Base-by-base conservation (phyloP, 2,329 filamentous ascomycete genomes). In the Didymella pomorum region DNA sequence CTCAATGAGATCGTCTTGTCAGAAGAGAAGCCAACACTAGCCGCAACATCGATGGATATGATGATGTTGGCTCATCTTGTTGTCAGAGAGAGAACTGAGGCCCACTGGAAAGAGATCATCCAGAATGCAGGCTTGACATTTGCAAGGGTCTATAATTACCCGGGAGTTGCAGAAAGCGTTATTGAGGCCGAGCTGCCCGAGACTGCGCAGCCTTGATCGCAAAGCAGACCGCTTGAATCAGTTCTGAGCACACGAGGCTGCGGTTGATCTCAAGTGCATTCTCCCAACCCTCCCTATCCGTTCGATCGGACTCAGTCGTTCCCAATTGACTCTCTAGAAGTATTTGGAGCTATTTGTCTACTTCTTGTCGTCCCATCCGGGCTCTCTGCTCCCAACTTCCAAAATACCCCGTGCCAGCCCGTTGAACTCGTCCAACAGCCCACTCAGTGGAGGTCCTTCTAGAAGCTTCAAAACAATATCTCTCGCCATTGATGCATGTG, bases 1-100 rank as follows among this genome's bases (percentile, higher is more conserved):
- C 33, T 68, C 7, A 66, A 63, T 31, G 62, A 68, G 18, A 63
- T 65, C 23, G 57, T 60, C 1, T 18, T 67, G 10, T 60, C 63
- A 0, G 57, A 66, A 16, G 53, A 64, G 1, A 29, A 54, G 7
- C 54, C 60, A 1, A 59, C 52, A 2, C 41, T 61, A 14, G 58
- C 53, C 20, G 53, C 51, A 4, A 61, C 58, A 2, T 60, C 57
- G 3, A 56, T 62, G 61, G 61, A 66, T 20, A 61, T 62, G 60
- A 66, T 66, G 58, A 63, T 64, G 58, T 25, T 66, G 41, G 59
- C 61, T 21, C 57, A 61, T 14, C 8, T 62, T 26, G 42, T 37
- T 3, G 60, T 62, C 3, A 45, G 43, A 12, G 63, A 67, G 20
- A 44, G 61, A 6, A 63, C 60, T 0, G 56, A 63, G 31, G 39